Evolutionary conservation across 768 basidiomycete species (phyloP), one percentile per base, ranked within the genome.

Genomic region (Asterophora parasitica): DNA sequence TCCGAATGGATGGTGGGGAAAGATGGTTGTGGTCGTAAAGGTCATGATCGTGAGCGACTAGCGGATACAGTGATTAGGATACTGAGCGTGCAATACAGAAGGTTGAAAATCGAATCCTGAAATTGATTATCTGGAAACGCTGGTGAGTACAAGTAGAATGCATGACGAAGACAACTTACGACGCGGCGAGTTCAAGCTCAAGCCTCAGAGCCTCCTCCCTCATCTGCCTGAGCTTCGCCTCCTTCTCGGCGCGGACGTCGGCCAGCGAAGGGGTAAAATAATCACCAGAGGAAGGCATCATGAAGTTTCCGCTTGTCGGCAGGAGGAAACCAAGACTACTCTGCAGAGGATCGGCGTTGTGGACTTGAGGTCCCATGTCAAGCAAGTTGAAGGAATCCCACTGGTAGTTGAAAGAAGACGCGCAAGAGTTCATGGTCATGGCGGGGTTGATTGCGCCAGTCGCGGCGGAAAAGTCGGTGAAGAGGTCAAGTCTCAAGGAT

Each of bases 121-220:
- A 5, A 27, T 15, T 40, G 26, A 40, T 27, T 19, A 12, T 12
- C 39, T 40, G 12, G 3, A 12, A 12, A 13, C 11, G 13, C 19
- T 27, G 12, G 3, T 26, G 12, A 26, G 19, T 15, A 13, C n/a
- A 12, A 17, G 8, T 23, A 26, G n/a, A 12, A 8, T 31, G 30
- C 15, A 51, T 27, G 17, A 27, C 16, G 44, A 26, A 43, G 33
- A 32, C n/a, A 23, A 26, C 42, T 15, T 42, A 57, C 50, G 32
- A 58, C 31, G 50, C 36, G 40, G 55, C 46, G 16, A 72, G 51
- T 42, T 71, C 70, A 7, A 55, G 49, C 12, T 70, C 65, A 37
- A 72, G 58, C 50, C 48, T 60, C n/a, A 61, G 55, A 4, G 66
- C 57, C 6, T 56, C 65, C 31, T 70, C 65, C 49, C 66, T 65